A percentile compares a stretch with the other conserved stretches of the same genome.
These are phyloP conservation scores for Nepenthes alata DNA, from an alignment of 179 eudicot genomes.

Conservation along the genomic window DNA sequence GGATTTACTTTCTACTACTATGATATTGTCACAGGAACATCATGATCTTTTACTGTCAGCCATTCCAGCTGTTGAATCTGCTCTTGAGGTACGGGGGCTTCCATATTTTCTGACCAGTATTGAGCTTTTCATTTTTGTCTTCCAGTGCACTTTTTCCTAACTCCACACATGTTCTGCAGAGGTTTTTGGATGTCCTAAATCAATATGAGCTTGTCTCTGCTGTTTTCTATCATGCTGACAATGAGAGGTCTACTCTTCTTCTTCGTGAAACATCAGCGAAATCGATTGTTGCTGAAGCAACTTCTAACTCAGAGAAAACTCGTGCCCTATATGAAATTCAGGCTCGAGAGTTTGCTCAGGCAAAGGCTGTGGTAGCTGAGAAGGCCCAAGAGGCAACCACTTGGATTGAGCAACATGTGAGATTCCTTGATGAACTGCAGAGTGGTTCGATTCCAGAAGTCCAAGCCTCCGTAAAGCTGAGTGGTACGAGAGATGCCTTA, in stretches of 20 bases:
- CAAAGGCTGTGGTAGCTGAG: slow-evolving; percentile 60
- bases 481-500: slow-evolving; percentile 44
- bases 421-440: slow-evolving; percentile 78
- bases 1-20: not conserved
- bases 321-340: slow-evolving; percentile 60
- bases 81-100: slow-evolving; percentile 56
- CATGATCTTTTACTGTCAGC: slow-evolving; percentile 79
- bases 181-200: slow-evolving; percentile 48
- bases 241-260: slow-evolving; percentile 76
- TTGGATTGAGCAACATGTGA: slow-evolving; percentile 93
- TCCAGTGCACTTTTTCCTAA: slow-evolving; percentile 12
- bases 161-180: slow-evolving; percentile 36
- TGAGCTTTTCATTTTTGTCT: slow-evolving; percentile 8
- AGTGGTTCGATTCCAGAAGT: slow-evolving; percentile 62
- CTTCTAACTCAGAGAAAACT: slow-evolving; percentile 50
- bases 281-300: slow-evolving; percentile 71
- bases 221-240: slow-evolving; percentile 61
- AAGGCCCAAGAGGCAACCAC: slow-evolving; percentile 69
- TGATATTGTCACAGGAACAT: slow-evolving; percentile 56
- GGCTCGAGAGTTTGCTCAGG: slow-evolving; percentile 77
- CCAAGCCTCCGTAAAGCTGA: slow-evolving; percentile 35
- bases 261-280: slow-evolving; percentile 80
- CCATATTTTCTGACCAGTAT: slow-evolving; percentile 8
- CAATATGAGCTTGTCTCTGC: slow-evolving; percentile 77
- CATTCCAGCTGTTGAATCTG: slow-evolving; percentile 79